Base-by-base conservation (phyloP, 2,329 filamentous ascomycete genomes). In the Magnaporthiopsis incrustans region DNA sequence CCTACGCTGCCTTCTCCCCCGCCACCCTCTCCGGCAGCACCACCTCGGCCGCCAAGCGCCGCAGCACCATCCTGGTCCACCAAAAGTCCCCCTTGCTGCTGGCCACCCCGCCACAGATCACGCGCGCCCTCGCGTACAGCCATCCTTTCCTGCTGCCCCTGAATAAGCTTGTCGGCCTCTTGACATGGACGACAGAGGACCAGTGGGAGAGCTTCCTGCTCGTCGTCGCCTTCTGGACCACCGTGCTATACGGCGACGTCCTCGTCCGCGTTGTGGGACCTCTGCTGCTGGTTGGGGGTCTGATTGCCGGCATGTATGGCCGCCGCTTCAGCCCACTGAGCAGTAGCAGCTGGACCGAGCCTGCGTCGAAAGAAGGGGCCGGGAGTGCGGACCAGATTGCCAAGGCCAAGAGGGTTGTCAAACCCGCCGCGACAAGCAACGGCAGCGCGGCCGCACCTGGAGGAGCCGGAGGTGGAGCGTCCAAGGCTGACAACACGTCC, bases 201-300 rank as follows among this genome's bases (percentile, higher is more conserved):
- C 88, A 93, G 0, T 99, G 94, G 94, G 92, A 98, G 80, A 97
- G 93, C 80, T 99, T 98, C 73, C 80, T 99, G 66, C 76, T 99
- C 38, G 83, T 99, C 3, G 88, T 88, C 25, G 82, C 79, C 38
- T 99, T 97, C 73, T 99, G 95, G 95, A 89, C 87, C 4, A 77
- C 88, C 14, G 89, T 91, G 18, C 81, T 97, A 26, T 98, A 98
- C 74, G 93, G 92, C 60, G 92, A 96, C 78, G 79, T 85, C 26
- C 81, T 96, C n/a, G 81, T 97, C 68, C 85, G 90, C 69, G 89
- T 87, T 76, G 89, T 89, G 0, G 95, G 93, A 0, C 95, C 95
- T 3, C 81, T 98, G 61, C 82, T 97, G 14, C 82, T 96, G 14
- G 92, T 97, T 26, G 74, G 89, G 35, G 84, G 83, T 10, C 81